These are phyloP conservation scores for Begonia fuchsioides DNA, from an alignment of 306 rosid species.

Conservation along the genomic window DNA sequence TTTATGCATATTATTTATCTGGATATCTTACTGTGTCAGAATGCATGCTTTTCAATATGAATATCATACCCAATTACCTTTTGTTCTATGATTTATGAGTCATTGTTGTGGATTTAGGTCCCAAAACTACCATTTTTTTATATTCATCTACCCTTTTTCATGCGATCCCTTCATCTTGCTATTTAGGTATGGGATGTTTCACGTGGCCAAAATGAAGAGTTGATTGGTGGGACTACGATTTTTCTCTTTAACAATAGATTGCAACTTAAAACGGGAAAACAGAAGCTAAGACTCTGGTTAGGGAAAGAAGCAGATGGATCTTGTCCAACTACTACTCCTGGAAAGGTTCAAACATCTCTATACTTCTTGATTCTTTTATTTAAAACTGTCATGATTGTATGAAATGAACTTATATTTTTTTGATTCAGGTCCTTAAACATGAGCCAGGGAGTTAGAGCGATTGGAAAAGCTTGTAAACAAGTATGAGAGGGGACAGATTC, in stretches of 20 bases:
- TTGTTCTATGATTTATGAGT: too few relatives aligned
- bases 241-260: conserved; percentile 75
- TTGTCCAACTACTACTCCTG: conserved; percentile 73
- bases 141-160: neutral
- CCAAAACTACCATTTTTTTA: too few relatives aligned
- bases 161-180: conserved; percentile 1
- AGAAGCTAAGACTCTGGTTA: conserved; percentile 87
- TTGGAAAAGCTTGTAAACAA: conserved; percentile 81
- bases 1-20: too few relatives aligned
- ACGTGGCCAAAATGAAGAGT: conserved; percentile 61
- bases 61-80: too few relatives aligned
- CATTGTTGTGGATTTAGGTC: too few relatives aligned
- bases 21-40: too few relatives aligned
- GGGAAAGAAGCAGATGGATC: conserved; percentile 90
- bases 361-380: conserved; percentile 1
- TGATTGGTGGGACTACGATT: conserved; percentile 94
- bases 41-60: too few relatives aligned
- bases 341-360: conserved; percentile 43
- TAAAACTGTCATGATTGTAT: conserved; percentile 6
- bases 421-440: conserved; percentile 68
- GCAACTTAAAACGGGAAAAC: conserved; percentile 95
- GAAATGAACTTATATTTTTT: conserved; percentile 3
- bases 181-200: conserved; percentile 96
- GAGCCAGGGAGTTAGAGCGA: conserved; percentile 88
- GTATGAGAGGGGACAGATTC: conserved; percentile 91